A percentile compares a stretch with the other conserved stretches of the same genome.
Conservation (phyloP, 306 rosid species). For the Prunus dulcis region DNA sequence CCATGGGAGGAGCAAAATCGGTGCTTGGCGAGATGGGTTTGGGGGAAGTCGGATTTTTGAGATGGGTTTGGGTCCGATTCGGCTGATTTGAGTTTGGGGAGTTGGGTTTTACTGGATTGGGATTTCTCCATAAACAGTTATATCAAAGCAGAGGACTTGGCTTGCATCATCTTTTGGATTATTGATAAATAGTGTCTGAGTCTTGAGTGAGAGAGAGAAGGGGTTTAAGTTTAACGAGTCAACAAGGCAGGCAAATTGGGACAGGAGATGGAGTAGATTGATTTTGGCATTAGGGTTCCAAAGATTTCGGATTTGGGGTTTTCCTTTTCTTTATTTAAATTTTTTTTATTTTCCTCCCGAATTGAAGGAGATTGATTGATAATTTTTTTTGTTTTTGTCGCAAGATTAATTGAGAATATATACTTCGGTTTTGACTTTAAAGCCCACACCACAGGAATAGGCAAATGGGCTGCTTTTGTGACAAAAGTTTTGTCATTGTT, state of each 20-base stretch:
- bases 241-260: neutral
- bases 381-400: too few relatives aligned
- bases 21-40: constrained; percentile 15
- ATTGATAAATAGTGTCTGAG: neutral
- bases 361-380: neutral
- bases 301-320: neutral
- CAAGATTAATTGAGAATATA: neutral
- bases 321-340: too few relatives aligned
- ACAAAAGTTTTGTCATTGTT: neutral
- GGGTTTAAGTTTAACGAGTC: neutral
- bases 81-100: constrained; percentile 7
- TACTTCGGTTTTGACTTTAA: neutral
- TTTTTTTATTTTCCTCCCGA: neutral
- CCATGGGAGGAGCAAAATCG: constrained; percentile 29
- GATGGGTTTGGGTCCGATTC: neutral
- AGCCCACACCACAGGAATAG: neutral
- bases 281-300: neutral
- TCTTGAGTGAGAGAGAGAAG: too few relatives aligned
- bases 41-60: neutral
- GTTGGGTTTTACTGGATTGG: neutral
- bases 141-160: neutral
- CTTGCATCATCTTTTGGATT: neutral
- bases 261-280: neutral
- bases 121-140: constrained; percentile 22
- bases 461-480: neutral